Percentiles rank a stretch among this genome's conserved stretches.
These are phyloP conservation scores for Capronia epimyces DNA, from an alignment of 2,329 filamentous ascomycete genomes.

Conservation along the genomic window DNA sequence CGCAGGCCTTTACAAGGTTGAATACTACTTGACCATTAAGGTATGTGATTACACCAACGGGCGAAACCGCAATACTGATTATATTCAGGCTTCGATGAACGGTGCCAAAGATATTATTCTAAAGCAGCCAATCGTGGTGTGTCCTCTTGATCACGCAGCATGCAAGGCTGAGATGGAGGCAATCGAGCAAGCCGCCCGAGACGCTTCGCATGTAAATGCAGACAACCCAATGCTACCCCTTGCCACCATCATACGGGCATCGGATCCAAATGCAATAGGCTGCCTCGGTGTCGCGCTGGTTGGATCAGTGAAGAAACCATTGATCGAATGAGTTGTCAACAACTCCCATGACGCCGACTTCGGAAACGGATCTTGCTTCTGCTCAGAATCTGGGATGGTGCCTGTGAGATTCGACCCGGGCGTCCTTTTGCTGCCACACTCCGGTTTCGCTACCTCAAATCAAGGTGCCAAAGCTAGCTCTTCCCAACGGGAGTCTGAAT, in stretches of 20 bases:
- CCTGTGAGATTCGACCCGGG: no score
- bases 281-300: constrained; percentile 59
- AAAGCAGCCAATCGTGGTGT: constrained; percentile 90
- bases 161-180: constrained; percentile 99
- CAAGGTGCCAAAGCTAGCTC: background rate
- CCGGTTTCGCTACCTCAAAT: no score
- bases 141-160: constrained; percentile 86
- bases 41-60: constrained; percentile 44
- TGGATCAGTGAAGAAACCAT: constrained; percentile 55
- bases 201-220: constrained; percentile 79
- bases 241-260: constrained; percentile 71
- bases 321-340: constrained; percentile 55
- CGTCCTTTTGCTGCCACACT: no score
- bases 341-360: background rate
- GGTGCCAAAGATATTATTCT: constrained; percentile 82
- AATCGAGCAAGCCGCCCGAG: constrained; percentile 91
- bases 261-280: constrained; percentile 60
- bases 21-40: constrained; percentile 93
- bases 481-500: no score
- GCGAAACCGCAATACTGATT: background rate
- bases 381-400: no score
- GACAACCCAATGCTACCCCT: constrained; percentile 92
- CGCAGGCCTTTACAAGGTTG: constrained; percentile 93
- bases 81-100: constrained; percentile 72
- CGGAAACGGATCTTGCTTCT: background rate